Percentiles rank a stretch among this genome's conserved stretches.
Evolutionary conservation across 1,284 basidiomycete genomes (phyloP).

Genomic region (Coriolopsis trogii): DNA sequence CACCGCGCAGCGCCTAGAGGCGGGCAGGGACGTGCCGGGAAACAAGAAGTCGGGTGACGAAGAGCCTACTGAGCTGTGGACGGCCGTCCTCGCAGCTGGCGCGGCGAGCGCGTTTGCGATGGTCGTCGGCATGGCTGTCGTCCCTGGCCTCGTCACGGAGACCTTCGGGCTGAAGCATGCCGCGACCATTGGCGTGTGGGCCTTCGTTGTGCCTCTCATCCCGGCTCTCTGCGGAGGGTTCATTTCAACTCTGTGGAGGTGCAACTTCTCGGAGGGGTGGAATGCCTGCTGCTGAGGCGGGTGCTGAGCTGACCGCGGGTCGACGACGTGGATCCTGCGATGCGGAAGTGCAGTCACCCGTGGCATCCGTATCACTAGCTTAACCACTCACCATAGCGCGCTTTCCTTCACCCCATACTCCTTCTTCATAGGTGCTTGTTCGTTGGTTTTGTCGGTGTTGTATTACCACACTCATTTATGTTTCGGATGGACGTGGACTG

Average conservation of each 20-base stretch:
- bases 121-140: conserved; percentile 4
- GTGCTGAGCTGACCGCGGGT: too few species aligned
- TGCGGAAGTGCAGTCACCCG: too few species aligned
- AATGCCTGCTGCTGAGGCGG: too few species aligned
- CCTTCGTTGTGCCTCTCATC: conserved; percentile 1
- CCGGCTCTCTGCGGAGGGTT: not conserved
- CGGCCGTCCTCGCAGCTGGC: not conserved
- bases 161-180: conserved; percentile 1
- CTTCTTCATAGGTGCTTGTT: too few species aligned
- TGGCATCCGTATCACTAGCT: too few species aligned
- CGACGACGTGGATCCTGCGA: too few species aligned
- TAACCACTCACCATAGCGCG: too few species aligned
- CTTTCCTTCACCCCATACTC: too few species aligned
- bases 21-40: not conserved
- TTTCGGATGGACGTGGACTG: too few species aligned
- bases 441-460: too few species aligned
- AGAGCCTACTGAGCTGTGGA: not conserved
- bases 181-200: conserved; percentile 5
- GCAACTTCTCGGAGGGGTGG: too few species aligned
- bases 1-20: not conserved
- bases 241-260: conserved; percentile 1
- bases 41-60: not conserved
- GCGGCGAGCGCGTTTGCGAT: conserved; percentile 1
- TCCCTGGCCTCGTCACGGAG: not conserved
- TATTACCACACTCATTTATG: too few species aligned